Evolutionary conservation across 1,139 yeast species (phyloP).

Genomic region (Sugiyamaella sp.): DNA sequence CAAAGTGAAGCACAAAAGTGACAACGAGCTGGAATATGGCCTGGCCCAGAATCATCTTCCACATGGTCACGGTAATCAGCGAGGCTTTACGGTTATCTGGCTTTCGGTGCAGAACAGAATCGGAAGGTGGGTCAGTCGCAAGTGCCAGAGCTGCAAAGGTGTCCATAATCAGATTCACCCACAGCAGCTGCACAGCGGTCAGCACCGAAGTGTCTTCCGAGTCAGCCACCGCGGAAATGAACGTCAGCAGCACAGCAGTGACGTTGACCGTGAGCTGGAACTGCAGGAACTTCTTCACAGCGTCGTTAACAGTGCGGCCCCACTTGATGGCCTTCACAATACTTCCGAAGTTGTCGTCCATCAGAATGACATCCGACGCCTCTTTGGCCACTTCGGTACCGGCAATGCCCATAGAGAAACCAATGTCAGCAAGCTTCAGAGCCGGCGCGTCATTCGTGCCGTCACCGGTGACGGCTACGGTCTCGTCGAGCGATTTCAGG

Average conservation of each 20-base stretch:
- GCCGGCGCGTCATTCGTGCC: slow-evolving; percentile 91
- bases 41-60: slow-evolving; percentile 98
- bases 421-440: slow-evolving; percentile 78
- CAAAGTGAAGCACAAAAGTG: slow-evolving; percentile 80
- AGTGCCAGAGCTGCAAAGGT: slow-evolving; percentile 96
- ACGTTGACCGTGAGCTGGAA: slow-evolving; percentile 95
- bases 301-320: slow-evolving; percentile 97
- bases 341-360: slow-evolving; percentile 89
- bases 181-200: slow-evolving; percentile 93
- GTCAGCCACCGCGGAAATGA: slow-evolving; percentile 90
- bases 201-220: slow-evolving; percentile 78
- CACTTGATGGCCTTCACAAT: slow-evolving; percentile 98
- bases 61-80: slow-evolving; percentile 86
- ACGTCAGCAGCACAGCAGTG: slow-evolving; percentile 91
- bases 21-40: slow-evolving; percentile 73
- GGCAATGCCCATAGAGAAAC: slow-evolving; percentile 82
- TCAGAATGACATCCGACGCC: slow-evolving; percentile 72
- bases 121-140: slow-evolving; percentile 97
- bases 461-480: slow-evolving; percentile 98
- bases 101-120: slow-evolving; percentile 69
- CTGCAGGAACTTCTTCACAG: slow-evolving; percentile 93
- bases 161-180: slow-evolving; percentile 99
- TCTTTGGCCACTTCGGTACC: slow-evolving; percentile 86
- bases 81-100: slow-evolving; percentile 87
- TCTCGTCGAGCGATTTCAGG: slow-evolving; percentile 80